Evolutionary conservation across 2,329 filamentous ascomycete species (phyloP), one percentile per base, ranked within the genome.

Genomic region (Amauroascus niger): DNA sequence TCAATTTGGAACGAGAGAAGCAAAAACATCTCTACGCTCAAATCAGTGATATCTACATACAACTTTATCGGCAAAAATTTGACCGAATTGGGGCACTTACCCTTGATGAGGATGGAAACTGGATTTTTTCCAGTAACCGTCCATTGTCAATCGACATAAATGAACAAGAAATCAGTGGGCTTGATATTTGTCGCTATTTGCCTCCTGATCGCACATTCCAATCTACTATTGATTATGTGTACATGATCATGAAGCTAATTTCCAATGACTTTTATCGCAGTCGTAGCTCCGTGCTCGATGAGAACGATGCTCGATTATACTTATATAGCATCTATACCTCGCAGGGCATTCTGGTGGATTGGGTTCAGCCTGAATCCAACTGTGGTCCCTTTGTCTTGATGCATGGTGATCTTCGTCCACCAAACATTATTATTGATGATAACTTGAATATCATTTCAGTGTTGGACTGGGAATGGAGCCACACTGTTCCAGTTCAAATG

Each of bases 251-350:
- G 40, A 50, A 22, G 33, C 51, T 9, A n/a, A 18, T 57, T 13
- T 48, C 46, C 37, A 48, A 57, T 41, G 52, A 57, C 18, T 55
- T 52, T n/a, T 53, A 57, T 35, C 52, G 18, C 6, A 26, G 48
- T 3, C 22, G 9, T 28, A 52, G 50, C 20, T 41, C 39, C 33
- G 28, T 55, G 5, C 35, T 32, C 3, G 24, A 41, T 45, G 55
- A 57, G 30, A 18, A 52, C 22, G 55, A 57, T 57, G 55, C 55
- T 20, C 48, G 52, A 9, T 30, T 26, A 13, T 57, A 57, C 41
- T 24, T 44, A 18, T 55, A 55, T 22, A 44, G 43, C 37, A 47
- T 56, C 8, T 48, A 32, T 6, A 4, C n/a, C 33, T 24, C 40
- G 13, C 53, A 30, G 1, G 35, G 26, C 2, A 18, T 53, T 51